Evolutionary conservation across 257 asterid genomes (phyloP).

Genomic region (Coffea canephora): DNA sequence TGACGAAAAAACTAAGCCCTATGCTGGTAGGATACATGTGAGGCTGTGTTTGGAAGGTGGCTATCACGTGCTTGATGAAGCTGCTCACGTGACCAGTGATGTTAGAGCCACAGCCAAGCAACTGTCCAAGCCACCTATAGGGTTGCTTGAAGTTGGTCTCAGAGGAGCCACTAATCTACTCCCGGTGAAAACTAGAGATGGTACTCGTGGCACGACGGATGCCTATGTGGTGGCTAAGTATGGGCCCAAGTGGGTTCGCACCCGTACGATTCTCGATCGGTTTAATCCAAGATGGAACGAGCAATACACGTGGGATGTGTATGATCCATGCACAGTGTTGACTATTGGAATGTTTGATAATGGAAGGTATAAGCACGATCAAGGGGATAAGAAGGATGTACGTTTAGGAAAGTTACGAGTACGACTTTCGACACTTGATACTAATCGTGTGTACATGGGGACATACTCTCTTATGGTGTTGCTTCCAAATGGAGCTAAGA

Average conservation of each 20-base stretch:
- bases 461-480: slow-evolving; percentile 60
- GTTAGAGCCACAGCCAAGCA: slow-evolving; percentile 79
- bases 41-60: slow-evolving; percentile 82
- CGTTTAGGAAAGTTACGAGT: slow-evolving; percentile 79
- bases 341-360: slow-evolving; percentile 84
- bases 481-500: slow-evolving; percentile 74
- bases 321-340: slow-evolving; percentile 84
- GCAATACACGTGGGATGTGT: slow-evolving; percentile 93
- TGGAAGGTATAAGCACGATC: slow-evolving; percentile 65
- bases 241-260: slow-evolving; percentile 91
- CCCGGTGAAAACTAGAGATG: slow-evolving; percentile 79
- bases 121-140: slow-evolving; percentile 71
- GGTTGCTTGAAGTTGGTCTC: slow-evolving; percentile 76
- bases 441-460: slow-evolving; percentile 70
- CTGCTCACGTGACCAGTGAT: slow-evolving; percentile 88
- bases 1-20: slow-evolving; percentile 42
- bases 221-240: slow-evolving; percentile 85
- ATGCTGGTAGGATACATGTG: slow-evolving; percentile 83
- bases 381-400: slow-evolving; percentile 49
- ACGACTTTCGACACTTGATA: slow-evolving; percentile 75
- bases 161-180: slow-evolving; percentile 76
- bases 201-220: slow-evolving; percentile 80
- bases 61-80: slow-evolving; percentile 95
- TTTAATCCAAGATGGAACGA: slow-evolving; percentile 90
- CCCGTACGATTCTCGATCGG: slow-evolving; percentile 78